Percentiles rank a stretch among this genome's conserved stretches.
phyloP scores from a whole-genome alignment of 352 stramenopile species.

The Globisporangium paddicum region DNA sequence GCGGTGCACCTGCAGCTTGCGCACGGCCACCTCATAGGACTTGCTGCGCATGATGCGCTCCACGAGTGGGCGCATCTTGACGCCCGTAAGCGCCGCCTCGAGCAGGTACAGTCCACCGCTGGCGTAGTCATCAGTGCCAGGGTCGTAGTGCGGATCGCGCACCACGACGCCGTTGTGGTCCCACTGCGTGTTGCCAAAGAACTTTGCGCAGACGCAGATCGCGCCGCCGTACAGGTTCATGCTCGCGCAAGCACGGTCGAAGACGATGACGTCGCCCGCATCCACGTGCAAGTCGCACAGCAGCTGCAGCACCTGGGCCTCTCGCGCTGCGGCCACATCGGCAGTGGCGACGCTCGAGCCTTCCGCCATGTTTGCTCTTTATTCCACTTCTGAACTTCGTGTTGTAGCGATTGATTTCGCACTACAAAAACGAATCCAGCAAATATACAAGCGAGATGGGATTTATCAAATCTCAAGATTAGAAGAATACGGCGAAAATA shows the following conservation, averaged over 20 bases:
- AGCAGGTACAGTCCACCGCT: constrained; percentile 57
- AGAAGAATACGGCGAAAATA: no score
- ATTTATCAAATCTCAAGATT: no score
- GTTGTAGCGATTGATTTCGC: no score
- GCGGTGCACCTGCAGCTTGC: constrained; percentile 68
- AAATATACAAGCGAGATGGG: no score
- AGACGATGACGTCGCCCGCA: constrained; percentile 76
- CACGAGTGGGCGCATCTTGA: constrained; percentile 80
- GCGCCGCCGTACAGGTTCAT: constrained; percentile 77
- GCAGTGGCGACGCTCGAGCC: no score
- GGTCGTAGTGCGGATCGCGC: constrained; percentile 27
- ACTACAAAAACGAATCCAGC: no score
- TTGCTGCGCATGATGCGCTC: constrained; percentile 70
- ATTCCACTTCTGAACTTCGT: no score
- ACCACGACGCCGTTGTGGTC: constrained; percentile 85
- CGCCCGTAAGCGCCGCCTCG: constrained; percentile 69
- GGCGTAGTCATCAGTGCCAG: not conserved
- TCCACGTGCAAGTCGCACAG: constrained; percentile 53
- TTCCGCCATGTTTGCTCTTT: no score
- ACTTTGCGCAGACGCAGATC: constrained; percentile 78
- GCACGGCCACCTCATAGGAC: constrained; percentile 62
- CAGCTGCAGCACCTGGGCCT: constrained; percentile 35
- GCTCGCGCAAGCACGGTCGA: constrained; percentile 67
- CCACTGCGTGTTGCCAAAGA: constrained; percentile 79
- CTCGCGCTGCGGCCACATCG: constrained; percentile 14